These are phyloP conservation scores for Botrytis fragariae DNA, from an alignment of 2,329 filamentous ascomycete species.

Conservation along the genomic window DNA sequence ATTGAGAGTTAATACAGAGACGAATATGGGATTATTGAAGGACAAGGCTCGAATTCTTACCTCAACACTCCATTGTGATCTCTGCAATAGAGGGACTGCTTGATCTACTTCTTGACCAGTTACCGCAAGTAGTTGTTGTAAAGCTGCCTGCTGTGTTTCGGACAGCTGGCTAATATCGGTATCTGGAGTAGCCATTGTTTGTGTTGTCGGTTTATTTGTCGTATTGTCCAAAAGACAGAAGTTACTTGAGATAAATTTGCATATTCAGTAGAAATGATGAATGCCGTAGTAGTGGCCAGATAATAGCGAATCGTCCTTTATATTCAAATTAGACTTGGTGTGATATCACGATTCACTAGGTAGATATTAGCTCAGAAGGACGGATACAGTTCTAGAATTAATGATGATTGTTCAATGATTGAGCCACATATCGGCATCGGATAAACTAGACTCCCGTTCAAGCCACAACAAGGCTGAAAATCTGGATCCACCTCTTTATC, in stretches of 20 bases:
- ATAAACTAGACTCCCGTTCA: neutral
- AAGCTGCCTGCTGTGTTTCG: slow-evolving; percentile 72
- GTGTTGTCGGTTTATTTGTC: neutral
- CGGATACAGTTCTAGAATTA: neutral
- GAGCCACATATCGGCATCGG: slow-evolving; percentile 12
- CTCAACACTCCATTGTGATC: slow-evolving; percentile 96
- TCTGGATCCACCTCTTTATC: slow-evolving; percentile 13
- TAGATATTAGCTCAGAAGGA: neutral
- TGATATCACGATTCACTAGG: neutral
- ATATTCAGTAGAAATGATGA: neutral
- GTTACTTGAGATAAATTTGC: neutral
- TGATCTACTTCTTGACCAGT: slow-evolving; percentile 78
- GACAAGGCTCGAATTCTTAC: slow-evolving; percentile 44
- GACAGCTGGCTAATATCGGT: slow-evolving; percentile 69
- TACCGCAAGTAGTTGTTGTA: slow-evolving; percentile 85
- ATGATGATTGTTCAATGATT: slow-evolving; percentile 2
- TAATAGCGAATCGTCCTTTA: neutral
- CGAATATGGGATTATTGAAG: neutral
- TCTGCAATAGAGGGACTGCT: slow-evolving; percentile 73
- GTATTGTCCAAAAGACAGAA: slow-evolving; percentile 5
- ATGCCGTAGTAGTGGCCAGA: neutral
- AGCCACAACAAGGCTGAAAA: slow-evolving; percentile 18
- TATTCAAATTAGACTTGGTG: neutral
- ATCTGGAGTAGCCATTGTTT: slow-evolving; percentile 46
- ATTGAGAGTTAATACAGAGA: slow-evolving; percentile 21